phyloP scores from a whole-genome alignment of 2,329 filamentous ascomycete genomes.

The Cyanodermella asteris region DNA sequence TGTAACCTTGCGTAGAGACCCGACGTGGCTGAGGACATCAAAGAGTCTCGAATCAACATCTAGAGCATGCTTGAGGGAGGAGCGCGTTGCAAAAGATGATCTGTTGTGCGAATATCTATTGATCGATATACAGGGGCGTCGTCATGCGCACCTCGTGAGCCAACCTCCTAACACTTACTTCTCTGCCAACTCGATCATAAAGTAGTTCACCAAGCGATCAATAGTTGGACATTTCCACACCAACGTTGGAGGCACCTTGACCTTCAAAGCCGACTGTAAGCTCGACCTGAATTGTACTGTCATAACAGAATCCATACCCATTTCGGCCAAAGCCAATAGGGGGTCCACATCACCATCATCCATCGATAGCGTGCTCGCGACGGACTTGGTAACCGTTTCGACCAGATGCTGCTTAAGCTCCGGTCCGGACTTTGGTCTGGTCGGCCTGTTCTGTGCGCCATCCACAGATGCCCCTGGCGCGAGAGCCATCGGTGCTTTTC shows the following conservation, averaged over 20 bases:
- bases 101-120: too few relatives aligned
- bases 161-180: too few relatives aligned
- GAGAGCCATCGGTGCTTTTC: conserved; percentile 2
- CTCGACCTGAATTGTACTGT: conserved; percentile 15
- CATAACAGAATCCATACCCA: conserved; percentile 22
- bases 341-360: conserved; percentile 14
- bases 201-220: conserved; percentile 17
- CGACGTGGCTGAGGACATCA: too few relatives aligned
- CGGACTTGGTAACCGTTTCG: conserved; percentile 13
- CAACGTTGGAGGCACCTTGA: conserved; percentile 19
- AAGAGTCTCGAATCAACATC: too few relatives aligned
- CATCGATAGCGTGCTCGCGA: conserved; percentile 15
- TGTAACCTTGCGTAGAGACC: too few relatives aligned
- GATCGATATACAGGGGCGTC: too few relatives aligned
- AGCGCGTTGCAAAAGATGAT: too few relatives aligned
- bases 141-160: too few relatives aligned
- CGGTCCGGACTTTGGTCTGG: conserved; percentile 5
- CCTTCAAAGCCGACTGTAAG: conserved; percentile 14
- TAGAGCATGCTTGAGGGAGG: too few relatives aligned
- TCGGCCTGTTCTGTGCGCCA: conserved; percentile 1
- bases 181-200: conserved; percentile 10
- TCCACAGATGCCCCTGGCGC: background rate
- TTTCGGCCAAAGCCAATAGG: conserved; percentile 14
- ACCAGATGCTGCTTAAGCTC: conserved; percentile 14
- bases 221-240: conserved; percentile 22